Evolutionary conservation across 2,329 filamentous ascomycete species (phyloP).

Genomic region (Neofusicoccum sp.): DNA sequence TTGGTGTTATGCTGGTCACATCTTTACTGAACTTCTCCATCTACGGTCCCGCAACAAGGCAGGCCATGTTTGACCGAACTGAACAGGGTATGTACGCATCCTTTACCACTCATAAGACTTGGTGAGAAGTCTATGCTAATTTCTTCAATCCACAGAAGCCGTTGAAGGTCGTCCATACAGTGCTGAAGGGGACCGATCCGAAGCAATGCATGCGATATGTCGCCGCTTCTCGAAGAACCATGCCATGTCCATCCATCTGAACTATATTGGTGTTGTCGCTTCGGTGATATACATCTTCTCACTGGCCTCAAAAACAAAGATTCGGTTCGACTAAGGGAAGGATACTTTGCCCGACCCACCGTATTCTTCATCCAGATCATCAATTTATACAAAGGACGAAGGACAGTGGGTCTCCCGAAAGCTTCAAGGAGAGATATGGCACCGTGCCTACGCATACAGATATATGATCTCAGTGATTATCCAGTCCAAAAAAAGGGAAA

Average conservation of each 20-base stretch:
- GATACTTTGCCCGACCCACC: too few relatives aligned
- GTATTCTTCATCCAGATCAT: too few relatives aligned
- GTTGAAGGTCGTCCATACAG: background rate
- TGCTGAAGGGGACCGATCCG: background rate
- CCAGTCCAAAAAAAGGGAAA: too few relatives aligned
- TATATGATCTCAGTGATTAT: too few relatives aligned
- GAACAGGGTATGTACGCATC: background rate
- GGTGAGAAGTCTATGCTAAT: too few relatives aligned
- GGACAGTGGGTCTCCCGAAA: too few relatives aligned
- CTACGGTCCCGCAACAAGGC: background rate
- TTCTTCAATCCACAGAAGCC: background rate
- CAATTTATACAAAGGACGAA: too few relatives aligned
- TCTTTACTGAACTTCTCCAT: background rate
- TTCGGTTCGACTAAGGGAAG: background rate
- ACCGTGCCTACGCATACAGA: too few relatives aligned
- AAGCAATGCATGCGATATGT: background rate
- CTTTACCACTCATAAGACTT: too few relatives aligned
- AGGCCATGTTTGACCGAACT: background rate
- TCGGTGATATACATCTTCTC: background rate
- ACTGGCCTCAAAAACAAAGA: background rate
- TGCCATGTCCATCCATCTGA: background rate
- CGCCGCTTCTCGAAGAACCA: background rate
- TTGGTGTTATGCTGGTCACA: background rate
- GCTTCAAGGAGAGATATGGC: too few relatives aligned
- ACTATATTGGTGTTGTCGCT: background rate